phyloP scores from a whole-genome alignment of 129 eudicot species.

The Centaurea solstitialis region DNA sequence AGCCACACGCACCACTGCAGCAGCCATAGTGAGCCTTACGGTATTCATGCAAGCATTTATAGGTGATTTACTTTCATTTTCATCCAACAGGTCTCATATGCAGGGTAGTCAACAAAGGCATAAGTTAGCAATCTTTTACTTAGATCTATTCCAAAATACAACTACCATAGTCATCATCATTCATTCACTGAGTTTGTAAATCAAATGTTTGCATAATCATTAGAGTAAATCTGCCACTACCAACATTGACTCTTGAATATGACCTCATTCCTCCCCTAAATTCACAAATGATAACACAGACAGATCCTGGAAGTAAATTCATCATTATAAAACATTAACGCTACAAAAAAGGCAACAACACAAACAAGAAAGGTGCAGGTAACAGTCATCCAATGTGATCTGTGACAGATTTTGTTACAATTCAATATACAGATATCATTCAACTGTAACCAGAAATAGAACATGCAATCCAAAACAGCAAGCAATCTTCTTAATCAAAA shows the following conservation, averaged over 20 bases:
- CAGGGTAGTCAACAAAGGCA: neutral
- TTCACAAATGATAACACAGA: neutral
- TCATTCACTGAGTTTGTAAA: neutral
- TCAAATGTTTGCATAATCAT: neutral
- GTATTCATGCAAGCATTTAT: neutral
- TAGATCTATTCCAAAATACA: neutral
- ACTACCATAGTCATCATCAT: conserved; percentile 1
- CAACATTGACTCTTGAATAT: neutral
- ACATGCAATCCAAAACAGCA: conserved; percentile 8
- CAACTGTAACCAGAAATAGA: neutral
- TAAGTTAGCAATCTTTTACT: neutral
- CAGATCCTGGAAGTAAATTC: neutral
- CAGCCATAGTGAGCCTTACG: neutral
- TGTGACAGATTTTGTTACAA: conserved; percentile 1
- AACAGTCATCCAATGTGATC: conserved; percentile 12
- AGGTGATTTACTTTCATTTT: neutral
- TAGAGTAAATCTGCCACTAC: neutral
- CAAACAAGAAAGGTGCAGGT: neutral
- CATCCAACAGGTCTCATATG: neutral
- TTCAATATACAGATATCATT: neutral
- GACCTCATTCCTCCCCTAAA: neutral
- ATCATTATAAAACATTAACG: neutral
- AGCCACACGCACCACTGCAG: neutral
- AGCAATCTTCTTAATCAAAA: conserved; percentile 3
- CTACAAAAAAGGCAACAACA: neutral